Conservation (phyloP, 345 rosid species). For the Draba incana region DNA sequence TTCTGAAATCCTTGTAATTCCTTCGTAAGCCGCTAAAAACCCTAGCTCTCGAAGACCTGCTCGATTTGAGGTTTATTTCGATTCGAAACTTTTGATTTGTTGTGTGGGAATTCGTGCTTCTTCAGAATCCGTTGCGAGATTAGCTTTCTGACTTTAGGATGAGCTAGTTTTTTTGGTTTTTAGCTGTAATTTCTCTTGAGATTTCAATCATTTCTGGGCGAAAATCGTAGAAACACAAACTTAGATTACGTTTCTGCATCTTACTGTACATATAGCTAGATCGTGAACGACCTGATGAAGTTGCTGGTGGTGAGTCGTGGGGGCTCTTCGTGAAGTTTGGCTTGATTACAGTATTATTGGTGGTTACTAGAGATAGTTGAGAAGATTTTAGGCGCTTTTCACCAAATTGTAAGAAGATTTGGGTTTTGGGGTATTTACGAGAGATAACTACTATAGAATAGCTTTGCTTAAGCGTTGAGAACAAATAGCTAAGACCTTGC, state of each 20-base stretch:
- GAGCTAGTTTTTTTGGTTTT: constrained; percentile 30
- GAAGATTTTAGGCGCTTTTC: constrained; percentile 2
- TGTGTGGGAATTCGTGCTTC: constrained; percentile 26
- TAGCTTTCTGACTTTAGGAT: constrained; percentile 40
- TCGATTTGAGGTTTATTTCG: constrained; percentile 19
- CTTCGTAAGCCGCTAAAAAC: constrained; percentile 37
- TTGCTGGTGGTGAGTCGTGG: constrained; percentile 26
- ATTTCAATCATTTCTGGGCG: constrained; percentile 6
- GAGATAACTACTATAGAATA: constrained; percentile 28
- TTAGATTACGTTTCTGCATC: constrained; percentile 16
- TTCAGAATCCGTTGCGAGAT: constrained; percentile 34
- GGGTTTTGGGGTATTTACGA: constrained; percentile 17
- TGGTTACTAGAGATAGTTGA: constrained; percentile 17
- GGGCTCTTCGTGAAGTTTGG: constrained; percentile 10
- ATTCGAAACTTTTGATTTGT: constrained; percentile 28
- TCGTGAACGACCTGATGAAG: constrained; percentile 32
- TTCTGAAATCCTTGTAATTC: constrained; percentile 43
- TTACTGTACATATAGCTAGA: constrained; percentile 38
- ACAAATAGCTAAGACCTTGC: constrained; percentile 20
- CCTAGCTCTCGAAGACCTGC: constrained; percentile 39
- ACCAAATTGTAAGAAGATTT: constrained; percentile 16
- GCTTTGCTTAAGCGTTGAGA: constrained; percentile 22
- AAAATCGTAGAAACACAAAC: neutral
- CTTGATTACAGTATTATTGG: constrained; percentile 25
- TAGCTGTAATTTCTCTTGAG: constrained; percentile 20